A percentile compares a stretch with the other conserved stretches of the same genome.
Conservation (phyloP, 2,329 filamentous ascomycete genomes). For the Rhexocercosporidium sp. region DNA sequence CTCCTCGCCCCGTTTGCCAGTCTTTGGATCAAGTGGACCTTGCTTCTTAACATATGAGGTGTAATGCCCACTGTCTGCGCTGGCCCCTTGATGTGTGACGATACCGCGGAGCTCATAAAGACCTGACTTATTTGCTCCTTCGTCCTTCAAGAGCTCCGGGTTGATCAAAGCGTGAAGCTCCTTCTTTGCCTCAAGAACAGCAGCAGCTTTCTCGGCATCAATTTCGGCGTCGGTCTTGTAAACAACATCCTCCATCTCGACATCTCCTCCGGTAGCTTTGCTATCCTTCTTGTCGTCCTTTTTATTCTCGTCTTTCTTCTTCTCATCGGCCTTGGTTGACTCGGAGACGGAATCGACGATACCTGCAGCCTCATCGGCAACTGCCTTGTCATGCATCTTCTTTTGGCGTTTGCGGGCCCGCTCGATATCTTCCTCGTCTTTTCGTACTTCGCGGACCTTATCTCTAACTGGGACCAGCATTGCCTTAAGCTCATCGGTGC, state of each 20-base stretch:
- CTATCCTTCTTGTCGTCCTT: constrained; percentile 45
- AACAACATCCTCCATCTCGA: constrained; percentile 62
- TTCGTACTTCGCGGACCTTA: constrained; percentile 92
- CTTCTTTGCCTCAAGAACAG: constrained; percentile 82
- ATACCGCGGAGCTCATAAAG: constrained; percentile 94
- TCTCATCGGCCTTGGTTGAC: constrained; percentile 53
- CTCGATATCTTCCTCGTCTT: constrained; percentile 93
- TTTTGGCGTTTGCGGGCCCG: constrained; percentile 92
- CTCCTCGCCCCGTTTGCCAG: constrained; percentile 78
- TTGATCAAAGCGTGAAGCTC: constrained; percentile 82
- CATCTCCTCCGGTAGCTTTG: constrained; percentile 66
- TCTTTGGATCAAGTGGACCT: constrained; percentile 71
- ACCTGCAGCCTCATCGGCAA: constrained; percentile 54
- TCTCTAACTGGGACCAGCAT: constrained; percentile 90
- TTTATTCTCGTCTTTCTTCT: constrained; percentile 54
- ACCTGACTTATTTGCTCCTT: constrained; percentile 89
- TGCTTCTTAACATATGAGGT: constrained; percentile 97
- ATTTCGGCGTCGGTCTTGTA: constrained; percentile 96
- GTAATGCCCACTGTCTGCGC: constrained; percentile 97
- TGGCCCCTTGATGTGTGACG: constrained; percentile 95
- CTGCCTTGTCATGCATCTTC: constrained; percentile 57
- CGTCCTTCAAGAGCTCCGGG: constrained; percentile 74
- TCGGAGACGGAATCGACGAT: constrained; percentile 49
- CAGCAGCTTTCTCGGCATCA: constrained; percentile 80
- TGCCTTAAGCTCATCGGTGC: constrained; percentile 85